Evolutionary conservation across 2,329 filamentous ascomycete species (phyloP), one percentile per base, ranked within the genome.

Genomic region (Aotearoamyces nothofagi): DNA sequence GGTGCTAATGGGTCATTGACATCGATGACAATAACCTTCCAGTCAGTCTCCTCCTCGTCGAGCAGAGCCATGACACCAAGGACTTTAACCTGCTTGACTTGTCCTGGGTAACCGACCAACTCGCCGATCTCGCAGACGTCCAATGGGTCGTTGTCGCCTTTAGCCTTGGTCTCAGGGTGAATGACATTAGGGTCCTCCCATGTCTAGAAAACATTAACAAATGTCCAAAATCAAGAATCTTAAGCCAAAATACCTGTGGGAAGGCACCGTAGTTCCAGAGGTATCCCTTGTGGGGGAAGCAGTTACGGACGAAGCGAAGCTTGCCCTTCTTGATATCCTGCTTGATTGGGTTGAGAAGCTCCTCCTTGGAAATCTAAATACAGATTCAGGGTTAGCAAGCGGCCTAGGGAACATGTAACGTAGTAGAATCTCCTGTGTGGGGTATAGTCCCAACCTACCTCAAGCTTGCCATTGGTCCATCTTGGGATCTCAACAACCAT

Each of bases 261-360:
- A 98, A 96, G 60, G 86, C 86, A 65, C 90, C 90, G 64, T 98
- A 98, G 75, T 98, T 98, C 90, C 90, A 98, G 49, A 98, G 82
- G 63, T 98, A 98, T 45, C 90, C 90, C 75, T 98, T 96, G 79
- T 98, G 90, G 49, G 90, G 90, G 74, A 98, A 98, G 78, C 90
- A 98, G 78, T 98, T 98, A 65, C 90, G 84, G 56, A 98, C 90
- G 57, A 78, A 98, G 53, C 90, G 82, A 51, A 96, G 84, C 74
- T 94, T 96, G 72, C 87, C 90, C 73, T 98, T 96, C 80, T 98
- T 96, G 60, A 75, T 73, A 58, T 98, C 90, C 69, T 98, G 90
- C 78, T 94, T 94, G 69, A 94, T 93, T 55, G 87, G 87, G 70
- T 94, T 96, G 56, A 96, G 78, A 52, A 80, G 70, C 61, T 98